Evolutionary conservation across 176 grass and related monocot species (phyloP).

Genomic region (Aegilops bicornis): DNA sequence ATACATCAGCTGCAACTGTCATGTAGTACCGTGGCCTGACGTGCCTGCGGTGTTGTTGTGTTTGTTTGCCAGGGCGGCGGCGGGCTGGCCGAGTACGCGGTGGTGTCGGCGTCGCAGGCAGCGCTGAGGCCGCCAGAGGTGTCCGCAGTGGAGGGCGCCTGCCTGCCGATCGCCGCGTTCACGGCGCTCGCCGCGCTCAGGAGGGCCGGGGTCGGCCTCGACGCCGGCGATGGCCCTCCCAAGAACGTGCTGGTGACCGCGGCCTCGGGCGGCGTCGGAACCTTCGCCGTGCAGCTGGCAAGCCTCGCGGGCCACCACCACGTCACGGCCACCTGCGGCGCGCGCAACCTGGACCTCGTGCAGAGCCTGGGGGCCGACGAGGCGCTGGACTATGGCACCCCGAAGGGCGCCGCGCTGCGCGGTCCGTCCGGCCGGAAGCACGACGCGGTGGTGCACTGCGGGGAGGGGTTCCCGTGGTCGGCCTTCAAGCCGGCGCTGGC

Average conservation of each 20-base stretch:
- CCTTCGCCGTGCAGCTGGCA: conserved; percentile 54
- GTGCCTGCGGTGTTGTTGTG: neutral
- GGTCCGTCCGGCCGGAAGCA: conserved; percentile 46
- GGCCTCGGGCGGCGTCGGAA: conserved; percentile 62
- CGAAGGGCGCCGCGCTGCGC: conserved; percentile 34
- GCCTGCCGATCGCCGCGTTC: conserved; percentile 39
- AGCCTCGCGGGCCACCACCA: conserved; percentile 42
- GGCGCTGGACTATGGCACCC: conserved; percentile 57
- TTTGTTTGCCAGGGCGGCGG: conserved; percentile 32
- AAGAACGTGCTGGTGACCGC: conserved; percentile 63
- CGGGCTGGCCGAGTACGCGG: conserved; percentile 47
- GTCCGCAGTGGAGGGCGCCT: conserved; percentile 39
- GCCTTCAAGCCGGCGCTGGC: conserved; percentile 42
- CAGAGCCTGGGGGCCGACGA: conserved; percentile 47
- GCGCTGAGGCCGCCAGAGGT: conserved; percentile 38
- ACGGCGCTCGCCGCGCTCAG: conserved; percentile 48
- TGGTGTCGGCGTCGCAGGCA: neutral
- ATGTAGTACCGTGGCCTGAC: neutral
- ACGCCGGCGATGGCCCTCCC: neutral
- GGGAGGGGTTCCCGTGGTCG: conserved; percentile 46
- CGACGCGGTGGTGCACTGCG: conserved; percentile 65
- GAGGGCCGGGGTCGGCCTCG: conserved; percentile 29
- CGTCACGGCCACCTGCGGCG: conserved; percentile 59
- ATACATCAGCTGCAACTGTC: neutral
- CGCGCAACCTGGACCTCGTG: conserved; percentile 42